phyloP scores from a whole-genome alignment of 805 yeast genomes.

The Suhomyces xylopsoci region DNA sequence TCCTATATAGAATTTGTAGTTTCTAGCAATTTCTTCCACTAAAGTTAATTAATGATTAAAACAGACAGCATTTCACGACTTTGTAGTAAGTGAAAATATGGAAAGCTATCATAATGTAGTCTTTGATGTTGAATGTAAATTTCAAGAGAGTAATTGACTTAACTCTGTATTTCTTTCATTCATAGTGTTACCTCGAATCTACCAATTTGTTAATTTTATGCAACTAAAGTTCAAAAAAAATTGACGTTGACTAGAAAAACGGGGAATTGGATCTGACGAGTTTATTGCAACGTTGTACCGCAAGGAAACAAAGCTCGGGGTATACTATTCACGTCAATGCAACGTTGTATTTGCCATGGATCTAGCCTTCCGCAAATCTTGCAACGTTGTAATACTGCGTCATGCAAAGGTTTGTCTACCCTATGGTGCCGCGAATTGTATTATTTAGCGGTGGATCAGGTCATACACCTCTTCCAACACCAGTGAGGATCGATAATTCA shows the following conservation, averaged over 20 bases:
- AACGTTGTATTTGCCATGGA: not conserved
- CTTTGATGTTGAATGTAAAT: too few relatives aligned
- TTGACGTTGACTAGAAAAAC: not conserved
- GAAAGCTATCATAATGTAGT: not conserved
- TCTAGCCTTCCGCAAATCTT: not conserved
- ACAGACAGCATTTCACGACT: not conserved
- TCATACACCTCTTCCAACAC: not conserved
- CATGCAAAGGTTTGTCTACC: not conserved
- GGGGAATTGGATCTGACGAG: not conserved
- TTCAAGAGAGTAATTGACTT: too few relatives aligned
- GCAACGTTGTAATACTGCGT: not conserved
- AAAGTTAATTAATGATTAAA: not conserved
- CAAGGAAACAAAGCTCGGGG: not conserved
- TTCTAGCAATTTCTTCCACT: too few relatives aligned
- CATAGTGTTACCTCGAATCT: not conserved
- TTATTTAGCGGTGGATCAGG: not conserved
- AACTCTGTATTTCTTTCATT: not conserved
- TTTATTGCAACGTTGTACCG: not conserved
- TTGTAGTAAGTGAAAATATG: too few relatives aligned
- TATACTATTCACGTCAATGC: not conserved
- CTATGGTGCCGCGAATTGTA: not conserved
- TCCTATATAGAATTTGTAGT: too few relatives aligned
- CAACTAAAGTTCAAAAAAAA: not conserved
- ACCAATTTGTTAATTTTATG: not conserved
- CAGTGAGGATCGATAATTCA: not conserved